Percentiles rank a stretch among this genome's conserved stretches.
phyloP scores from a whole-genome alignment of 1,284 basidiomycete species.

The Omphalotus olearius region DNA sequence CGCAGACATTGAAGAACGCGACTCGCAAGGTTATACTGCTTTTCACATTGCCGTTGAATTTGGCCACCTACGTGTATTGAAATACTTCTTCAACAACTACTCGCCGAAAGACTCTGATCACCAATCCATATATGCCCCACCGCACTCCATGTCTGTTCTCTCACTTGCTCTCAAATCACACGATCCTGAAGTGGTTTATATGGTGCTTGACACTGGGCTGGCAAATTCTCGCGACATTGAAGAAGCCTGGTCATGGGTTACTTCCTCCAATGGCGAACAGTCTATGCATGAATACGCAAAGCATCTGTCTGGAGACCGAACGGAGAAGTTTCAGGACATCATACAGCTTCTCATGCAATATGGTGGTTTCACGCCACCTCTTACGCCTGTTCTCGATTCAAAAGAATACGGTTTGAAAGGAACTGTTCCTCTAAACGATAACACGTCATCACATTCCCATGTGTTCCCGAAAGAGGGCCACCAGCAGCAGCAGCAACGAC shows the following conservation, averaged over 20 bases:
- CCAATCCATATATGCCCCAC: constrained; percentile 39
- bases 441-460: not conserved
- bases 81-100: constrained; percentile 56
- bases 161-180: constrained; percentile 52
- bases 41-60: constrained; percentile 61
- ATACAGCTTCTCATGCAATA: constrained; percentile 49
- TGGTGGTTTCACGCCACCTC: constrained; percentile 46
- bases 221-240: constrained; percentile 43
- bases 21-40: constrained; percentile 51
- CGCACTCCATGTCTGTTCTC: constrained; percentile 39
- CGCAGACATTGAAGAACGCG: constrained; percentile 65
- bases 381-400: constrained; percentile 28
- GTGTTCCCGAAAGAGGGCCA: not conserved
- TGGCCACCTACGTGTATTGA: constrained; percentile 45
- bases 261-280: constrained; percentile 29
- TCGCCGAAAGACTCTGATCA: constrained; percentile 48
- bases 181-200: constrained; percentile 58
- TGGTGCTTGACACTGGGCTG: constrained; percentile 55
- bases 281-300: constrained; percentile 23
- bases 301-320: constrained; percentile 18
- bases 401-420: not conserved
- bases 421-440: not conserved
- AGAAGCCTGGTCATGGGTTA: constrained; percentile 46
- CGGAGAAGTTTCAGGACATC: constrained; percentile 46
- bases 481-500: constrained; percentile 1